Base-by-base conservation (phyloP, 345 rosid genomes). In the Sonneratia alba region DNA sequence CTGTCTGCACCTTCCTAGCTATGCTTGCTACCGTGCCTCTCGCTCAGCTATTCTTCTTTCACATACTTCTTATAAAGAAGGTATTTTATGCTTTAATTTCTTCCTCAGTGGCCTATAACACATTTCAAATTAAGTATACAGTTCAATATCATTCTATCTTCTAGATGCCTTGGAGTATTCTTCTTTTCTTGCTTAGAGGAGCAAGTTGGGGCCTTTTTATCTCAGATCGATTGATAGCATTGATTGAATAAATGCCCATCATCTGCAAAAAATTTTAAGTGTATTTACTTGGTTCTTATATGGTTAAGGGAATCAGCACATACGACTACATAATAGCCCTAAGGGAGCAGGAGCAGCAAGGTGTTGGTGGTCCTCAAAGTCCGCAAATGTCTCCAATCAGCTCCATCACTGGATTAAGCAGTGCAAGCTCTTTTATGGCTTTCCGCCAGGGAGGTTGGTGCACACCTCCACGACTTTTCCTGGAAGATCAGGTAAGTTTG, bases 381-480 rank as follows among this genome's bases (percentile, higher is more conserved):
- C 88, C 94, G 18, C 99, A 89, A 74, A 95, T 92, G 99, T 92
- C 98, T 63, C 92, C 90, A 69, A 92, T 88, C 65, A 95, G 99
- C 80, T 95, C 99, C 4, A 82, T 95, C 63, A 95, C 98, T 71
- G 99, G 98, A 74, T 77, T 90, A 64, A 95, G 99, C 83, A 95
- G 98, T 81, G 96, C 96, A 59, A 95, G 99, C 81, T 95, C 99
- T 70, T 90, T 92, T 77, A 83, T 91, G 36, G 90, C 98, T 62
- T 90, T 92, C 85, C 97, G 88, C 69, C 86, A 97, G n/a, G 97
- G 94, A 62, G 97, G 97, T 34, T 92, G 99, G 99, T 95, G 99
- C 79, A 95, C 99, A 47, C 99, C 99, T 3, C 99, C 99, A 0
- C 89, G 92, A 14, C 79, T 95, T 65, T 95, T 95, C 82, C 89